Percentiles rank a stretch among this genome's conserved stretches.
These are phyloP conservation scores for Solanum verrucosum DNA, from an alignment of 257 asterid genomes.

Conservation along the genomic window DNA sequence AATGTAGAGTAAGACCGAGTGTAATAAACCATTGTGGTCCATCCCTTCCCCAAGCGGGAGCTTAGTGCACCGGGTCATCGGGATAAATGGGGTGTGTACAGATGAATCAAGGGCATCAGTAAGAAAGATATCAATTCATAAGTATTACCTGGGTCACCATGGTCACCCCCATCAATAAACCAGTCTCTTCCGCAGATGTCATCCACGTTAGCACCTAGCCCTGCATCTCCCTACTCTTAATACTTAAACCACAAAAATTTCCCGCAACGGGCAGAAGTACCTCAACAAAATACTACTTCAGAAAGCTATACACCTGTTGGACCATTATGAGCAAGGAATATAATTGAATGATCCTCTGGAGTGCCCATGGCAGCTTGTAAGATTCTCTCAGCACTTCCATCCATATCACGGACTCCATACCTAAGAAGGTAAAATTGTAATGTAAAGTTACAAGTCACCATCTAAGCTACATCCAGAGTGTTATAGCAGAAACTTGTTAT, in stretches of 20 bases:
- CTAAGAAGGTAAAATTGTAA: constrained; percentile 23
- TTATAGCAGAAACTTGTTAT: background rate
- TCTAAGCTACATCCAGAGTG: background rate
- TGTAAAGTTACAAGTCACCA: background rate
- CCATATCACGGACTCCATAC: constrained; percentile 60
- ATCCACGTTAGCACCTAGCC: constrained; percentile 58
- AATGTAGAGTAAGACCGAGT: background rate
- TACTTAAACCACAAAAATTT: background rate
- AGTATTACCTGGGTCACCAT: constrained; percentile 85
- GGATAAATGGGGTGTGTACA: background rate
- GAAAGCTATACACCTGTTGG: constrained; percentile 54
- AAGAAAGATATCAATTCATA: background rate
- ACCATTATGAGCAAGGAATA: constrained; percentile 94
- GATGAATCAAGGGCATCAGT: background rate
- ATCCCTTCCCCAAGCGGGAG: background rate
- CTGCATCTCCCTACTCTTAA: constrained; percentile 26
- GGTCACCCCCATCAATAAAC: constrained; percentile 70
- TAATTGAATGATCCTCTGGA: constrained; percentile 58
- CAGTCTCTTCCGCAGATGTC: constrained; percentile 93
- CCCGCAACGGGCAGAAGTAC: background rate
- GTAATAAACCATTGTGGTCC: background rate
- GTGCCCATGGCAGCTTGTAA: constrained; percentile 53
- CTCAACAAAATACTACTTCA: background rate
- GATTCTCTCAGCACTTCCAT: constrained; percentile 63
- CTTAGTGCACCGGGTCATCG: background rate